A percentile compares a stretch with the other conserved stretches of the same genome.
These are phyloP conservation scores for Babesia sp. DNA, from an alignment of 169 alveolate genomes.

Conservation along the genomic window DNA sequence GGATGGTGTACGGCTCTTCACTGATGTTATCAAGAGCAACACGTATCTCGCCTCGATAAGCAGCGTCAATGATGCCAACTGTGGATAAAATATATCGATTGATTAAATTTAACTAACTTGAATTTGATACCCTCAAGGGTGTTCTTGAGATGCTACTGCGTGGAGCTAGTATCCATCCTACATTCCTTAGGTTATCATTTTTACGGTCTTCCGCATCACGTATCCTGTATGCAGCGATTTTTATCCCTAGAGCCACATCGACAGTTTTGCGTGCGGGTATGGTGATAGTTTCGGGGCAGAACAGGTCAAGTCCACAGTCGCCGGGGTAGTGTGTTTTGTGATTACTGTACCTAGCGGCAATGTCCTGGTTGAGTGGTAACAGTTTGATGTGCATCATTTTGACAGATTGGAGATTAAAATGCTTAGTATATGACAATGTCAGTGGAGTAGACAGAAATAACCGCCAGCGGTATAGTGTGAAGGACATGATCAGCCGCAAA, in stretches of 20 bases:
- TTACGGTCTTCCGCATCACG: slow-evolving; percentile 16
- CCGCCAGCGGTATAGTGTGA: too few relatives aligned
- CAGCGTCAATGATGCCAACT: slow-evolving; percentile 89
- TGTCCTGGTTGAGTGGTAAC: slow-evolving; percentile 61
- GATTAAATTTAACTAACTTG: slow-evolving; percentile 55
- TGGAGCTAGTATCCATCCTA: slow-evolving; percentile 83
- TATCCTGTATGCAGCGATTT: slow-evolving; percentile 82
- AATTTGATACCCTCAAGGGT: slow-evolving; percentile 86
- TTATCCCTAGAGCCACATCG: slow-evolving; percentile 82
- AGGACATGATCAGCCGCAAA: too few relatives aligned
- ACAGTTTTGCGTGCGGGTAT: slow-evolving; percentile 83
- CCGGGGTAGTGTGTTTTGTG: slow-evolving; percentile 86
- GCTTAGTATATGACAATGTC: too few relatives aligned
- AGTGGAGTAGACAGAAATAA: too few relatives aligned
- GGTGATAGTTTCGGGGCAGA: slow-evolving; percentile 81
- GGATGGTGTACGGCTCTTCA: slow-evolving; percentile 79
- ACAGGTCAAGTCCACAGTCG: slow-evolving; percentile 88
- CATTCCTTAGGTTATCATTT: slow-evolving; percentile 17
- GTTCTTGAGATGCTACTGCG: slow-evolving; percentile 88
- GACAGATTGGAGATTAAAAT: not conserved
- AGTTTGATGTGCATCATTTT: slow-evolving; percentile 72
- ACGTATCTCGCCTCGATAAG: slow-evolving; percentile 87
- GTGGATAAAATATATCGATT: not conserved
- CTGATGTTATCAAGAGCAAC: slow-evolving; percentile 88
- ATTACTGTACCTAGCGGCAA: slow-evolving; percentile 66